Conservation (phyloP, 1,139 yeast species). For the Yamadazyma triangularis region DNA sequence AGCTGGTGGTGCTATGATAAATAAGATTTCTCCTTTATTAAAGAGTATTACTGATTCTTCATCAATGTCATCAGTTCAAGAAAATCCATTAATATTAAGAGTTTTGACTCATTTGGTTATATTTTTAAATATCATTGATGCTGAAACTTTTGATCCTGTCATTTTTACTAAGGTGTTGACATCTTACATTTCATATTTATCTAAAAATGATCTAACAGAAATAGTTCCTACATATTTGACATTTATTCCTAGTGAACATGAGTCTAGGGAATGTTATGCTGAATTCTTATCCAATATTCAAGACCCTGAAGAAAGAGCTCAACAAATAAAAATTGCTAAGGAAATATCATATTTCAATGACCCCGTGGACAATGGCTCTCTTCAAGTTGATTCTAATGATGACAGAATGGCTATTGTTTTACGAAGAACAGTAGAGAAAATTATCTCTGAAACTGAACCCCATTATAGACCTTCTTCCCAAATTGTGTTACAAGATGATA, state of each 20-base stretch:
- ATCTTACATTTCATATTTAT: constrained; percentile 38
- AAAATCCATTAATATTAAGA: constrained; percentile 40
- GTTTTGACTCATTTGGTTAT: constrained; percentile 72
- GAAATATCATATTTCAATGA: constrained; percentile 15
- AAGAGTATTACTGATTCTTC: constrained; percentile 36
- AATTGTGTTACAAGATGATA: constrained; percentile 26
- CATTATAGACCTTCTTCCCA: constrained; percentile 39
- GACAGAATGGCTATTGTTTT: constrained; percentile 51
- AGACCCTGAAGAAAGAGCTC: constrained; percentile 47
- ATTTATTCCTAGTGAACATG: constrained; percentile 42
- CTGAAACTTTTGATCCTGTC: constrained; percentile 32
- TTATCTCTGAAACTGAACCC: constrained; percentile 53
- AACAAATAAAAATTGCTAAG: constrained; percentile 60
- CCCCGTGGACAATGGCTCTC: constrained; percentile 4
- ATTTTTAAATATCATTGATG: constrained; percentile 45
- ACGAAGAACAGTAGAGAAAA: constrained; percentile 63
- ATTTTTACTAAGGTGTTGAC: constrained; percentile 51
- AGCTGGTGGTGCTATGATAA: constrained; percentile 71
- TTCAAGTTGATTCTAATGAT: constrained; percentile 14
- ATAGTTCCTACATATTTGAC: constrained; percentile 35
- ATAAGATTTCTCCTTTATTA: constrained; percentile 44
- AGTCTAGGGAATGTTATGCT: constrained; percentile 66
- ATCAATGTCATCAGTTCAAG: constrained; percentile 21
- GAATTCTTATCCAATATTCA: constrained; percentile 54
- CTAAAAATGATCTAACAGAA: constrained; percentile 36